Base-by-base conservation (phyloP, 2,329 filamentous ascomycete species). In the Xylariomycetidae sp. region DNA sequence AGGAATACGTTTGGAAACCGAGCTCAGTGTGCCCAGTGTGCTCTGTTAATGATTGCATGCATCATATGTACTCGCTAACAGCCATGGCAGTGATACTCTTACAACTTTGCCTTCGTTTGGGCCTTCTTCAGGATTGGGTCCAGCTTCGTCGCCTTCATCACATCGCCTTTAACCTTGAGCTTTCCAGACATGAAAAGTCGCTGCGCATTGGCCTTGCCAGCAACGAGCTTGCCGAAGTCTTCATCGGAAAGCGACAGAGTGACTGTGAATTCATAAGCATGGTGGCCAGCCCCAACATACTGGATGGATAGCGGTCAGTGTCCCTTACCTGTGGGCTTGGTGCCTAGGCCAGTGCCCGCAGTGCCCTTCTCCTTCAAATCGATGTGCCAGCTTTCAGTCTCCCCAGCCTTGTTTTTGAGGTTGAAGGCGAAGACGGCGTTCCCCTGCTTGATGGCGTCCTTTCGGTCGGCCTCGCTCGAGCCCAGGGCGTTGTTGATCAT, bases 81-180 rank as follows among this genome's bases (percentile, higher is more conserved):
- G n/a, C n/a, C 14, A 27, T n/a, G n/a, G n/a, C n/a, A n/a, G n/a
- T n/a, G n/a, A n/a, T n/a, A n/a, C n/a, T n/a, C n/a, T n/a, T 79
- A 89, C 66, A 94, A 68, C 76, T 94, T 94, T 49, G 85, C 76
- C 73, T 86, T 85, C 53, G 68, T 72, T 69, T 87, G 82, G 23
- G 85, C 84, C 73, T 88, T 92, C 74, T 87, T 88, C 46, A 95
- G 68, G 53, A 96, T 83, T 25, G 87, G 85, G 65, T 95, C 88
- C 65, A 95, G 78, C 79, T 93, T 95, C 40, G 89, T 95, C 23
- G 92, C 85, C 77, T 95, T 95, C 90, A 96, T 96, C 41, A 96
- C 79, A 61, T 96, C 88, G 44, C 92, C 92, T 78, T 88, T 93
- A 59, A 96, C 78, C 84, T 96, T 98, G 57, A 98, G 73, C 74